Percentiles rank a stretch among this genome's conserved stretches.
phyloP scores from a whole-genome alignment of 2,329 filamentous ascomycete species.

The Parastagonospora nodorum region DNA sequence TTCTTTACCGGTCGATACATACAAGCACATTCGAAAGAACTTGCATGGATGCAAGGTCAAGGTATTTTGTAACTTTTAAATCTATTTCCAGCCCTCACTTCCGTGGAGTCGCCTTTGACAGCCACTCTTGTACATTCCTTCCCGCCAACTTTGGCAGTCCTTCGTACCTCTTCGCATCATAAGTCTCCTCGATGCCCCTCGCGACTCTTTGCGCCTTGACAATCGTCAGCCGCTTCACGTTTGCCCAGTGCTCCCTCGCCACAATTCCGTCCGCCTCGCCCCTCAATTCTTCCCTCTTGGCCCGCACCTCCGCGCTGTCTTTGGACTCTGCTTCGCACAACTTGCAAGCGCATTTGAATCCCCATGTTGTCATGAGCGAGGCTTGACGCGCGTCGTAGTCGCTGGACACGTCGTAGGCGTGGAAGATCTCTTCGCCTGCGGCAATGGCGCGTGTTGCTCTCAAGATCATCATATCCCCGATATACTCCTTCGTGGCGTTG shows the following conservation, averaged over 20 bases:
- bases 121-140: conserved; percentile 23
- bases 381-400: conserved; percentile 45
- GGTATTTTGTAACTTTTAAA: no score
- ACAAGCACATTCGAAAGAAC: no score
- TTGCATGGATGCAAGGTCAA: no score
- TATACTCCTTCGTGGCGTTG: conserved; percentile 48
- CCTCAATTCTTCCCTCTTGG: conserved; percentile 28
- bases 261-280: conserved; percentile 32
- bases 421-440: conserved; percentile 29
- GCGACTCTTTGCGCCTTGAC: conserved; percentile 29
- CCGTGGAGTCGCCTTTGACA: conserved; percentile 14
- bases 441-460: conserved; percentile 46
- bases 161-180: conserved; percentile 26
- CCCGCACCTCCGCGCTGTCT: conserved; percentile 25
- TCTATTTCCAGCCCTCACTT: no score
- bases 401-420: conserved; percentile 32
- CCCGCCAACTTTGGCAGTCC: conserved; percentile 20
- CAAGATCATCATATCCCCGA: conserved; percentile 48
- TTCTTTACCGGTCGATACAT: no score
- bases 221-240: conserved; percentile 30
- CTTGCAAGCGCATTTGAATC: conserved; percentile 49
- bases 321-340: conserved; percentile 45
- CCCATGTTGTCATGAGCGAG: conserved; percentile 42
- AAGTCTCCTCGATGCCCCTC: conserved; percentile 29
- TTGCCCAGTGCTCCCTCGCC: conserved; percentile 31